Evolutionary conservation across 805 yeast species (phyloP), one percentile per base, ranked within the genome.

Genomic region (Kluyveromyces aestuarii): DNA sequence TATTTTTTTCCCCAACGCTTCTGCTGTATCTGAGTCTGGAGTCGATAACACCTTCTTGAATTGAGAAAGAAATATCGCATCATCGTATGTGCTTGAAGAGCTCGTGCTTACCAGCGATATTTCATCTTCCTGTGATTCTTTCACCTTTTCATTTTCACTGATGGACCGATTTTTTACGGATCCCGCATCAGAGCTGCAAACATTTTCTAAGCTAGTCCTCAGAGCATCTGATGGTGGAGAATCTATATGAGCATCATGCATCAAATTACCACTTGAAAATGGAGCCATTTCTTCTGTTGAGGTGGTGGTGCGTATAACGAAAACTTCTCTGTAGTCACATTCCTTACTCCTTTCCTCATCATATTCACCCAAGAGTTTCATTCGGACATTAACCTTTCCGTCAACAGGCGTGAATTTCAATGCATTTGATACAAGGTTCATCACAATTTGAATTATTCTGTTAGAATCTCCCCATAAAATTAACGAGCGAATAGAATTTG

Each of bases 361-460:
- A 59, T 82, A 86, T 59, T 81, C 86, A 38, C 93, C 93, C 17
- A 83, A 48, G n/a, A 83, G 63, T 52, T 72, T 76, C 53, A 84
- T 76, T 1, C 72, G 62, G 8, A 87, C 87, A 27, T 74, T 74
- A 11, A 90, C 95, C 14, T 77, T 74, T 2, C 97, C 98, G 50
- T 87, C 87, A 16, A 81, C 84, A 0, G 96, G 96, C 0, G 98
- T 90, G 59, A 93, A 93, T 63, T 93, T 93, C 57, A 93, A 71
- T 0, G 96, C 82, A 66, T 93, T 91, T 16, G 95, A 84, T 9
- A 91, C 93, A 48, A 93, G 71, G 59, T 93, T 93, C 90, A 91
- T 89, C 7, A 91, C 82, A 45, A 93, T 84, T 64, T 91, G 99
- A 48, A 87, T 79, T 40, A 93, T 86, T 61, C 98, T 73, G 64